A percentile compares a stretch with the other conserved stretches of the same genome.
These are phyloP conservation scores for Didymellaceae sp. DNA, from an alignment of 2,329 filamentous ascomycete species.

Conservation along the genomic window DNA sequence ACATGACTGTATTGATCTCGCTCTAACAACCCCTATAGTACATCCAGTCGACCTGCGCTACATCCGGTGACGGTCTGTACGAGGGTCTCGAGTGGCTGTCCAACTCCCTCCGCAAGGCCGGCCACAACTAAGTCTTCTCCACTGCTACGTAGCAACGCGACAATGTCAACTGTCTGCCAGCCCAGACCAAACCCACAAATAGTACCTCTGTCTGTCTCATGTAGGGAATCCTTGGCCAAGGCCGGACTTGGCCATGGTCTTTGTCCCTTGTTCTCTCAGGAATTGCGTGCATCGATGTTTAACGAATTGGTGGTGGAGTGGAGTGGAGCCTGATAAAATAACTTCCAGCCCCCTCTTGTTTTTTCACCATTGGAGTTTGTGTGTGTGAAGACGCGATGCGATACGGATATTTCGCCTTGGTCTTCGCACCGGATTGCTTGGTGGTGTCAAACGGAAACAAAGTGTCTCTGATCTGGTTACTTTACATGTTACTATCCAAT, in stretches of 20 bases:
- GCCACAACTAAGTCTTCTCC: constrained; percentile 52
- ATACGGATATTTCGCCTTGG: constrained; percentile 23
- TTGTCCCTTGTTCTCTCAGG: constrained; percentile 30
- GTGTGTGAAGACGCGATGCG: constrained; percentile 29
- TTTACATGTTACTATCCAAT: constrained; percentile 48
- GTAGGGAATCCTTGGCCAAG: constrained; percentile 21
- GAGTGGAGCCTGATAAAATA: too few species aligned
- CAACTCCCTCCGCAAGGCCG: constrained; percentile 62
- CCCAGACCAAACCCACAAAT: constrained; percentile 33
- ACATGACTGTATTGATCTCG: constrained; percentile 1
- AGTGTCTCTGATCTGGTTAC: constrained; percentile 48
- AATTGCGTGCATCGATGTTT: constrained; percentile 45
- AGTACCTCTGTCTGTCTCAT: constrained; percentile 22
- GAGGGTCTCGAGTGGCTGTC: constrained; percentile 81
- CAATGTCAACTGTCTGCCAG: constrained; percentile 40
- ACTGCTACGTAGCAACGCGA: constrained; percentile 32
- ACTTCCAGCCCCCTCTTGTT: constrained; percentile 28
- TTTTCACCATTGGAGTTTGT: constrained; percentile 48
- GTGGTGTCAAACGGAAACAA: constrained; percentile 36
- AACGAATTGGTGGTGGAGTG: constrained; percentile 48
- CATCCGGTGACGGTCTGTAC: constrained; percentile 98
- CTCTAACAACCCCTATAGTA: constrained; percentile 62
- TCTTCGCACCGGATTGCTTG: constrained; percentile 42
- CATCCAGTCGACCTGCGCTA: constrained; percentile 99
- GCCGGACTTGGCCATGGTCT: constrained; percentile 9